These are phyloP conservation scores for Penicillium sp. DNA, from an alignment of 2,329 filamentous ascomycete genomes.

Conservation along the genomic window DNA sequence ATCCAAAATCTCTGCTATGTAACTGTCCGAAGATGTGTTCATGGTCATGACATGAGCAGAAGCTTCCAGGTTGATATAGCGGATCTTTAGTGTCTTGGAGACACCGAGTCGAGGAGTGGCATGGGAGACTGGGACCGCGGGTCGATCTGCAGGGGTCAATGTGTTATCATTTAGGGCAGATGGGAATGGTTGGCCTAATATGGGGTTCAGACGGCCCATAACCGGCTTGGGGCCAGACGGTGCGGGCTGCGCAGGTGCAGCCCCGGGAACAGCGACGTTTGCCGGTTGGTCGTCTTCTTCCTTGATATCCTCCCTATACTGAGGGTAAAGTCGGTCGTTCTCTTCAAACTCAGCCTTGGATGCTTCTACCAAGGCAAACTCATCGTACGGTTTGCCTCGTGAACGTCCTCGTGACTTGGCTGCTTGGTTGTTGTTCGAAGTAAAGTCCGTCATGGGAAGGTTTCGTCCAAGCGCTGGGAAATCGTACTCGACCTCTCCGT, in stretches of 20 bases:
- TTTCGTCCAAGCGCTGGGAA: slow-evolving; percentile 62
- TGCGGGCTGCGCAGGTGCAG: slow-evolving; percentile 15
- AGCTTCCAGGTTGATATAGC: slow-evolving; percentile 62
- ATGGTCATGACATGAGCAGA: slow-evolving; percentile 55
- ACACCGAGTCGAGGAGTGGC: slow-evolving; percentile 58
- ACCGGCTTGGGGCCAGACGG: slow-evolving; percentile 24
- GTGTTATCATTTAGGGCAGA: slow-evolving; percentile 49
- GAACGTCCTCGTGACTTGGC: slow-evolving; percentile 55
- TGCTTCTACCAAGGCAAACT: slow-evolving; percentile 66
- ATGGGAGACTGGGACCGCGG: slow-evolving; percentile 46
- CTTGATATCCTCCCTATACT: slow-evolving; percentile 43
- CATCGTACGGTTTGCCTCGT: slow-evolving; percentile 66
- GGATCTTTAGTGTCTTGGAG: slow-evolving; percentile 60
- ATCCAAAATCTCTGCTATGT: slow-evolving; percentile 68
- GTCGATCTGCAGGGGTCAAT: slow-evolving; percentile 49
- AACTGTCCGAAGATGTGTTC: slow-evolving; percentile 64
- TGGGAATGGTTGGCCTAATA: slow-evolving; percentile 48
- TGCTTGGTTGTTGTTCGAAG: slow-evolving; percentile 66
- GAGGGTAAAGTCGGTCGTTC: slow-evolving; percentile 59
- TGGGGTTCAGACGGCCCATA: slow-evolving; percentile 40
- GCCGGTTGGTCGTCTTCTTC: slow-evolving; percentile 33
- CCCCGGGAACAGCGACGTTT: slow-evolving; percentile 22
- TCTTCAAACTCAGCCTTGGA: slow-evolving; percentile 57
- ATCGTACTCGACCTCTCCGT: slow-evolving; percentile 67
- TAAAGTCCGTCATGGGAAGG: slow-evolving; percentile 63